Base-by-base conservation (phyloP, 164 flowering plant species). In the Paratinospora sagittata region DNA sequence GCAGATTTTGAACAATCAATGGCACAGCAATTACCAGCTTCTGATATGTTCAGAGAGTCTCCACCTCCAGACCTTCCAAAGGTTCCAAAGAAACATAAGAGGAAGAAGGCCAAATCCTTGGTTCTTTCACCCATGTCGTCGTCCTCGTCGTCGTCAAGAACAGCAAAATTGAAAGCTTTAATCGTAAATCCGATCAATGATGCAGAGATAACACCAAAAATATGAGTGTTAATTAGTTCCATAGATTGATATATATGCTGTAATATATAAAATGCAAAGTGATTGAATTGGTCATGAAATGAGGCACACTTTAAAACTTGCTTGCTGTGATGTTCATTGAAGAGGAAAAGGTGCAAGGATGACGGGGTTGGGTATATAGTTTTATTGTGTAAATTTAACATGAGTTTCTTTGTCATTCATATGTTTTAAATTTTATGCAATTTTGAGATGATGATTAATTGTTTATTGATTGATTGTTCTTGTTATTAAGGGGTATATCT, bases 1-100 rank as follows among this genome's bases (percentile, higher is more conserved):
- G 27, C 77, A 82, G 85, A 82, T 74, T 80, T 78, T 75, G 79
- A 78, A 27, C 80, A 78, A 58, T 70, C 77, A 19, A 27, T 58
- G 21, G 74, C 79, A 30, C 55, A 37, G 3, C 80, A 66, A 67
- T n/a, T n/a, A n/a, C 69, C 78, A 16, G 66, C 58, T 16, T 65
- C 78, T n/a, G 73, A 65, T 47, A 74, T 72, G n/a, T 69, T 72
- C 26, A 74, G 63, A 8, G 85, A 76, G 13, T 61, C 70, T 19
- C 75, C 65, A 10, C 30, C 75, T 0, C 36, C 63, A 14, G 83
- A 80, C 1, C 70, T 71, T 57, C 77, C 80, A 21, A 78, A 72
- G 49, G 45, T 30, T 36, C 78, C 71, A 34, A 78, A 73, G 76
- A 78, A 78, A 63, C 74, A 69, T 17, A 75, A 72, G 47, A 27